Conservation (phyloP, 352 stramenopile species). For the Globisporangium barbulae region DNA sequence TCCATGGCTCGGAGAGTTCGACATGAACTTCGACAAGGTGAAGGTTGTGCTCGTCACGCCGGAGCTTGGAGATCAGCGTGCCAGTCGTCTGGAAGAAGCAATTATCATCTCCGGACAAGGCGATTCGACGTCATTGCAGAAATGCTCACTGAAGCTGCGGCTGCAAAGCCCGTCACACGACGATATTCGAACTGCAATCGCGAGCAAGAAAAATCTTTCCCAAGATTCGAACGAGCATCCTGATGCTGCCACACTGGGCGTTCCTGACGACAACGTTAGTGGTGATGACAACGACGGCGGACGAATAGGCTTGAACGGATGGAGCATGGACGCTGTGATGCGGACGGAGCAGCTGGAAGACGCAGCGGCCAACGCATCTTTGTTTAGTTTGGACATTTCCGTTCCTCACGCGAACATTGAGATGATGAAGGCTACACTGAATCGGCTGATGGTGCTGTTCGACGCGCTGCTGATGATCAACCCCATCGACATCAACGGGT, state of each 20-base stretch:
- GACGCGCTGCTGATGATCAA: slow-evolving; percentile 86
- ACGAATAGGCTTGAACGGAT: slow-evolving; percentile 76
- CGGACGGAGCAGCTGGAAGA: slow-evolving; percentile 62
- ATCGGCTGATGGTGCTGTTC: slow-evolving; percentile 82
- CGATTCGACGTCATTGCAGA: slow-evolving; percentile 30
- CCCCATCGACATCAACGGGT: slow-evolving; percentile 78
- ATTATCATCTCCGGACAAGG: slow-evolving; percentile 40
- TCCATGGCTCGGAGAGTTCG: slow-evolving; percentile 72
- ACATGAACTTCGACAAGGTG: slow-evolving; percentile 47
- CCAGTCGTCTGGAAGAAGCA: slow-evolving; percentile 31
- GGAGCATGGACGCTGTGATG: slow-evolving; percentile 62
- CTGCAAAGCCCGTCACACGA: slow-evolving; percentile 44
- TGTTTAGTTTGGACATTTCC: slow-evolving; percentile 58
- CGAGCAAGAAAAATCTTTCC: slow-evolving; percentile 63
- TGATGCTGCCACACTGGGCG: slow-evolving; percentile 28
- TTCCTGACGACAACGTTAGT: slow-evolving; percentile 37
- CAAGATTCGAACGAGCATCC: slow-evolving; percentile 64
- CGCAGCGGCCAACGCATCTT: slow-evolving; percentile 41
- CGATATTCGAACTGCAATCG: slow-evolving; percentile 43
- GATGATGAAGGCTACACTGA: slow-evolving; percentile 64
- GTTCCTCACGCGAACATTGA: slow-evolving; percentile 53
- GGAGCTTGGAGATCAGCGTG: slow-evolving; percentile 54
- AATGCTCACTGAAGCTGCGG: slow-evolving; percentile 45
- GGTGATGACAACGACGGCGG: slow-evolving; percentile 81
- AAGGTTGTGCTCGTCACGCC: slow-evolving; percentile 49